Evolutionary conservation across 345 rosid species (phyloP), one percentile per base, ranked within the genome.

Genomic region (Pistacia integerrima): DNA sequence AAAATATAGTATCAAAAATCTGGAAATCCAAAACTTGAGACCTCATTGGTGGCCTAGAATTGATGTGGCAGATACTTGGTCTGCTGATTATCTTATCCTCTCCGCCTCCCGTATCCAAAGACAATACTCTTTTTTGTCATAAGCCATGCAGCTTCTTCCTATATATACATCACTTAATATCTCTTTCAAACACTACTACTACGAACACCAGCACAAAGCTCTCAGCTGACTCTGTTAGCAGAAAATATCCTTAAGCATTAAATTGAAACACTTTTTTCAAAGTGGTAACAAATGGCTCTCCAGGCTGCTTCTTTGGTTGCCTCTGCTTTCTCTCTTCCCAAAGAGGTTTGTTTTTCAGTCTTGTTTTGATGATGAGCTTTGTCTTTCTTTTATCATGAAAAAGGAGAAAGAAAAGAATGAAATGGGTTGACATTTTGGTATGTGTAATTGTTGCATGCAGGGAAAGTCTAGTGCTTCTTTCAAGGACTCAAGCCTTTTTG

Each of bases 221-320:
- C 30, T 33, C 52, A 11, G 57, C 57, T 16, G 3, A 63, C 54
- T 36, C 22, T 36, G 33, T 65, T 5, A 55, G 1, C 22, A 11
- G 5, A 16, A 63, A 72, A 22, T 5, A 58, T 52, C 78, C 36
- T 30, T 2, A 0, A 0, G 51, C 8, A 10, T 13, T 5, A 8
- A 25, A 25, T 18, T 12, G 12, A 10, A n/a, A 48, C 60, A 28
- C 49, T 28, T 3, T 64, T 58, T 36, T 64, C 48, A 54, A 12
- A 36, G 61, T 28, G 9, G 48, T 22, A 64, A 66, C 18, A 12
- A 78, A 93, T 93, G 97, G 92, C 93, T 72, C 90, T 91, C 61
- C 95, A 84, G 79, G 85, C 98, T 77, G 85, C 96, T 85, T 88
- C 96, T 72, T 86, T 93, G 85, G 84, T 87, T 65, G 85, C 93